Base-by-base conservation (phyloP, 768 basidiomycete species). In the Rubroboletus satanas region DNA sequence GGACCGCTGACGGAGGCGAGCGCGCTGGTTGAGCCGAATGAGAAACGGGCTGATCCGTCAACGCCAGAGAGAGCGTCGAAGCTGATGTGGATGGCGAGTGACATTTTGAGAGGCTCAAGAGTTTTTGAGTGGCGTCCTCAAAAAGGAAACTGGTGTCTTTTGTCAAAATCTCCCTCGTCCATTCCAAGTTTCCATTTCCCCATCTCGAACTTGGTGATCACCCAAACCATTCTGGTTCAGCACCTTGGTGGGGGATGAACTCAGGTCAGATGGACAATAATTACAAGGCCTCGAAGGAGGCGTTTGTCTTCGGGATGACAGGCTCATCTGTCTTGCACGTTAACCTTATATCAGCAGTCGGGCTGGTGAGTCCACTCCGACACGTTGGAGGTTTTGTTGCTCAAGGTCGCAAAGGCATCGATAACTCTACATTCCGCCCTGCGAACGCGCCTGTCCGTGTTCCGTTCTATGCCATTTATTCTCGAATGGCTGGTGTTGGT, bases 211-310 rank as follows among this genome's bases (percentile, higher is more conserved):
- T 26, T 26, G 26, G 26, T 26, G 26, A 26, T 26, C 26, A 26
- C 2, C 10, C 39, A 7, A 41, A n/a, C 36, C 36, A 11, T 12
- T 21, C 18, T 41, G 11, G 39, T 11, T 23, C 42, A 43, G 23
- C 11, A 21, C n/a, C 11, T 42, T 37, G 21, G 33, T 38, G 33
- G 21, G n/a, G 31, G 12, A 43, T 42, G 37, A 29, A 18, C 18
- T n/a, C 45, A 42, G n/a, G 14, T 14, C 45, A 54, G 28, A 69
- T 63, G 69, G 51, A 55, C 51, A 15, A 45, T 37, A 23, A 55
- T 44, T 95, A 95, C 79, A 93, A 91, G 69, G 60, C 76, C 8
- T 82, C 79, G 9, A 96, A 96, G 70, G 89, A 92, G 73, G 82
- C 81, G 0, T 96, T 94, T 64, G 87, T 93, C 37, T 84, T 90